A percentile compares a stretch with the other conserved stretches of the same genome.
phyloP scores from a whole-genome alignment of 2,329 filamentous ascomycete genomes.

The Epicoccum nigrum region DNA sequence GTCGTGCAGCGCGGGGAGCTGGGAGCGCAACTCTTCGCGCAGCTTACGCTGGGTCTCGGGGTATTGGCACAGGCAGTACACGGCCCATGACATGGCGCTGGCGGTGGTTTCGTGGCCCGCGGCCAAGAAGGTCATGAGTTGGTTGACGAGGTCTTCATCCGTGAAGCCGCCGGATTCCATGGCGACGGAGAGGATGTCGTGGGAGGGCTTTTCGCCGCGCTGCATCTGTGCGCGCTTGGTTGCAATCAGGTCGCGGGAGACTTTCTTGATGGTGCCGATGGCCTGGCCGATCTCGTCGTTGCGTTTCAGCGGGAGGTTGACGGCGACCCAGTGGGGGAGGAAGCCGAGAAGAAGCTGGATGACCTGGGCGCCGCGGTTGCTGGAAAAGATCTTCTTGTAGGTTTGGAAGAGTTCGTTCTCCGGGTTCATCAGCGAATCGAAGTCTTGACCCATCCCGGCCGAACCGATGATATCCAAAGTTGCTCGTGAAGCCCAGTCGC shows the following conservation, averaged over 20 bases:
- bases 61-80: conserved; percentile 59
- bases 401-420: conserved; percentile 59
- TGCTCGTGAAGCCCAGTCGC: conserved; percentile 56
- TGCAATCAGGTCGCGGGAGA: conserved; percentile 71
- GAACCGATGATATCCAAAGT: conserved; percentile 65
- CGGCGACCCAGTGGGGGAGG: conserved; percentile 67
- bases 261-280: conserved; percentile 56
- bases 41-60: conserved; percentile 57
- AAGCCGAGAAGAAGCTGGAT: conserved; percentile 67
- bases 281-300: conserved; percentile 59
- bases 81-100: conserved; percentile 59
- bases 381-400: conserved; percentile 59
- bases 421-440: conserved; percentile 58
- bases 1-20: conserved; percentile 52
- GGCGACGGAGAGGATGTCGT: conserved; percentile 82
- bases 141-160: conserved; percentile 82
- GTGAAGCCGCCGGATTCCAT: conserved; percentile 76
- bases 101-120: conserved; percentile 68
- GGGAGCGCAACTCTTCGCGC: conserved; percentile 57
- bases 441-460: conserved; percentile 63
- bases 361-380: conserved; percentile 57
- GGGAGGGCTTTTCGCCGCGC: conserved; percentile 54
- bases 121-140: conserved; percentile 88
- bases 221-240: conserved; percentile 68
- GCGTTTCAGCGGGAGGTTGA: conserved; percentile 69